Percentiles rank a stretch among this genome's conserved stretches.
phyloP scores from a whole-genome alignment of 495 filamentous ascomycete genomes.

The Aspergillus ellipticus region DNA sequence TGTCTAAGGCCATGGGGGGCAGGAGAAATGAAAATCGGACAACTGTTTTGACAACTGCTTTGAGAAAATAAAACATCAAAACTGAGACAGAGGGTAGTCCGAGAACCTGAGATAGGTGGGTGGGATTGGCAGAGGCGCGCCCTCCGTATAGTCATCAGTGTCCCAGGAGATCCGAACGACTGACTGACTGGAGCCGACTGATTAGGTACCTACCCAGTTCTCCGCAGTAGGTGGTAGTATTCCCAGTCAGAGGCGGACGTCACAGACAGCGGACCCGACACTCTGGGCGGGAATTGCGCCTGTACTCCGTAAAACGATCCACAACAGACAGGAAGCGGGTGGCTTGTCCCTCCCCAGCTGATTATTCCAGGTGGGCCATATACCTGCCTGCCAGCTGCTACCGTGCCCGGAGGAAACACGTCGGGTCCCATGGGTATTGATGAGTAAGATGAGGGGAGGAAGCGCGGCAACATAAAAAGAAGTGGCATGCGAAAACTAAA shows the following conservation, averaged over 20 bases:
- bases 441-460: background rate
- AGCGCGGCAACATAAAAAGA: background rate
- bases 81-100: background rate
- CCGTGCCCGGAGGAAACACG: background rate
- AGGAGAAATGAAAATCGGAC: background rate
- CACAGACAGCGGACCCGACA: background rate
- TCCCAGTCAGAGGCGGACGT: background rate
- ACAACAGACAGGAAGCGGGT: conserved; percentile 1
- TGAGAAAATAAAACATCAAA: background rate
- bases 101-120: too few species aligned
- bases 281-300: conserved; percentile 4
- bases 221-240: too few species aligned
- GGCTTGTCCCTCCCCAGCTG: conserved; percentile 1
- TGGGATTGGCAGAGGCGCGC: too few species aligned
- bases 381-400: background rate
- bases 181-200: too few species aligned
- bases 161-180: too few species aligned
- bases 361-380: background rate
- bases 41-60: background rate
- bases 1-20: background rate
- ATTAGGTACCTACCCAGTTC: too few species aligned
- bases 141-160: too few species aligned
- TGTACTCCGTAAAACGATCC: background rate
- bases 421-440: background rate
- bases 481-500: background rate